These are phyloP conservation scores for Chalciporus pseudorubinellus DNA, from an alignment of 768 basidiomycete species.

Conservation along the genomic window DNA sequence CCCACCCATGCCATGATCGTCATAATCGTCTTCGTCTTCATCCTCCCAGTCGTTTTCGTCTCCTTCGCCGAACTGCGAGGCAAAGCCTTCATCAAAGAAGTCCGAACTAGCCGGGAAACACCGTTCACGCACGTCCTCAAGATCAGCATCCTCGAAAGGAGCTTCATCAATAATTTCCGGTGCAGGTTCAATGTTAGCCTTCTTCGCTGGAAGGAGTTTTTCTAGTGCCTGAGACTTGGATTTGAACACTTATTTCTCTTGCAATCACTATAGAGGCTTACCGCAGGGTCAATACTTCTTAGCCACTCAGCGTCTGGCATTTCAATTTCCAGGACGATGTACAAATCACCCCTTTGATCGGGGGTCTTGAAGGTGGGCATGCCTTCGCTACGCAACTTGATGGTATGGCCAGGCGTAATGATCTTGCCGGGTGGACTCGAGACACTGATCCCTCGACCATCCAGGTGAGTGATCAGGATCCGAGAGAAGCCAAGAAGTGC, in stretches of 20 bases:
- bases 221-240: conserved; percentile 52
- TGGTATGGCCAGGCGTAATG: conserved; percentile 69
- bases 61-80: conserved; percentile 67
- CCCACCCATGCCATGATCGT: conserved; percentile 35
- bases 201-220: conserved; percentile 72
- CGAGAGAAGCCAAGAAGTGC: conserved; percentile 94
- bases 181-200: conserved; percentile 65
- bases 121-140: conserved; percentile 80
- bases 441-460: conserved; percentile 87
- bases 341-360: conserved; percentile 75
- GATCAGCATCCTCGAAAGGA: conserved; percentile 70
- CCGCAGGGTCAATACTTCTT: conserved; percentile 56
- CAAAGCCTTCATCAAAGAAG: conserved; percentile 77
- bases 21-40: conserved; percentile 61
- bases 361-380: conserved; percentile 77
- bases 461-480: conserved; percentile 86
- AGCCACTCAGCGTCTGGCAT: conserved; percentile 87
- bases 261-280: conserved; percentile 28
- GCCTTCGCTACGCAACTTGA: conserved; percentile 79
- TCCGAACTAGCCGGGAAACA: conserved; percentile 69
- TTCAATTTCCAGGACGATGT: conserved; percentile 79
- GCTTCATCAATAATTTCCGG: conserved; percentile 71
- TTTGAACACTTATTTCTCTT: conserved; percentile 2
- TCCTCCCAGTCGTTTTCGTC: conserved; percentile 72
- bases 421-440: conserved; percentile 73